A percentile compares a stretch with the other conserved stretches of the same genome.
Conservation (phyloP, 805 yeast genomes). For the Citeromyces matritensis region DNA sequence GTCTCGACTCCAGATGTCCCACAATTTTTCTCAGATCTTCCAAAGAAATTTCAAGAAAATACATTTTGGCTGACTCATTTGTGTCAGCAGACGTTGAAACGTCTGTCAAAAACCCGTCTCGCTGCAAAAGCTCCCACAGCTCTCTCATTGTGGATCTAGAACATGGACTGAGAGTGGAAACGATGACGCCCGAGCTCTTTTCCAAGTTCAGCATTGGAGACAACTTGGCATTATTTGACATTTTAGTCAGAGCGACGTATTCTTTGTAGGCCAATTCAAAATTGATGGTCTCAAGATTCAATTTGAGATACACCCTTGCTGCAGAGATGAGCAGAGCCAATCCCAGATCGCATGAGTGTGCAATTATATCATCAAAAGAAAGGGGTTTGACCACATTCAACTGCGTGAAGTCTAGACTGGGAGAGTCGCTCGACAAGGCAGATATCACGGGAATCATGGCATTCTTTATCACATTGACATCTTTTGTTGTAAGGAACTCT, state of each 20-base stretch:
- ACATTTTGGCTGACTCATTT: constrained; percentile 21
- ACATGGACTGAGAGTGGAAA: constrained; percentile 38
- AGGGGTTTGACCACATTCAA: constrained; percentile 11
- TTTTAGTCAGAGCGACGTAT: constrained; percentile 39
- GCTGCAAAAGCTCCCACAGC: constrained; percentile 62
- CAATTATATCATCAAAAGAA: constrained; percentile 7
- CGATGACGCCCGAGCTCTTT: constrained; percentile 17
- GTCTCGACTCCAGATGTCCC: too few species aligned
- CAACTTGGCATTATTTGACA: constrained; percentile 18
- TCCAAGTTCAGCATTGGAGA: constrained; percentile 11
- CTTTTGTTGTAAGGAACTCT: constrained; percentile 41
- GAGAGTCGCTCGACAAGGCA: constrained; percentile 11
- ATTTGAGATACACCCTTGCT: constrained; percentile 46
- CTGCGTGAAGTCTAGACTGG: constrained; percentile 8
- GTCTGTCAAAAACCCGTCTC: constrained; percentile 30
- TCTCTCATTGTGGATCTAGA: constrained; percentile 41
- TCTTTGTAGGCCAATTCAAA: constrained; percentile 70
- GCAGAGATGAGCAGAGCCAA: constrained; percentile 60
- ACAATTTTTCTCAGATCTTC: constrained; percentile 12
- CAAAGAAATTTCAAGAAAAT: constrained; percentile 33
- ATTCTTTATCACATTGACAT: constrained; percentile 33
- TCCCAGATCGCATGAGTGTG: constrained; percentile 55
- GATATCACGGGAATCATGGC: constrained; percentile 25
- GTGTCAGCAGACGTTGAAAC: constrained; percentile 5
- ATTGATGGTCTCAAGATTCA: constrained; percentile 39